phyloP scores from a whole-genome alignment of 257 asterid species.

The Galeopsis tetrahit region DNA sequence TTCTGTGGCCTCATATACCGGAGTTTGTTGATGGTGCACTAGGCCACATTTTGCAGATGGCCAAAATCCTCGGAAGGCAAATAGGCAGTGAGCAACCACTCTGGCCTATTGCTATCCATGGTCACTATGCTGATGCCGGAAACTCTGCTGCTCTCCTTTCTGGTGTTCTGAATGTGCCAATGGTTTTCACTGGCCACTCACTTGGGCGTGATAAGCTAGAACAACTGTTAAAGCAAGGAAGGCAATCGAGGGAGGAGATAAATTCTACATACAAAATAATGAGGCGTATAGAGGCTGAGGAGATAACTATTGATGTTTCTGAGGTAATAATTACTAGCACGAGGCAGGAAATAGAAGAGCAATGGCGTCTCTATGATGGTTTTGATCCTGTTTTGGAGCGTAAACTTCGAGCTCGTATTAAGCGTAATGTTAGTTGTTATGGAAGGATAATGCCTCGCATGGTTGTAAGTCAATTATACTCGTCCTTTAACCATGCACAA shows the following conservation, averaged over 20 bases:
- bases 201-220: constrained; percentile 82
- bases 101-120: constrained; percentile 82
- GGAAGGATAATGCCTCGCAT: constrained; percentile 87
- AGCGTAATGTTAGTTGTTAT: constrained; percentile 60
- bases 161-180: constrained; percentile 74
- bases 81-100: constrained; percentile 63
- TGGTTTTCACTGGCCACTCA: constrained; percentile 82
- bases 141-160: constrained; percentile 76
- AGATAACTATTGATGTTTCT: constrained; percentile 71
- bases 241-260: constrained; percentile 75
- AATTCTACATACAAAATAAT: constrained; percentile 73
- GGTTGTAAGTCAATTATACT: constrained; percentile 57
- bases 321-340: constrained; percentile 82
- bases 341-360: constrained; percentile 80
- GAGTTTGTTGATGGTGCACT: constrained; percentile 85
- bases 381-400: constrained; percentile 78
- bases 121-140: constrained; percentile 85
- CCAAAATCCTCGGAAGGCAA: constrained; percentile 77
- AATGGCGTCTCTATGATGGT: constrained; percentile 83
- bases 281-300: constrained; percentile 90
- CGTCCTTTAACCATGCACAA: background rate
- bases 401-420: constrained; percentile 73
- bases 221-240: constrained; percentile 78
- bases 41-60: constrained; percentile 66
- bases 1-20: constrained; percentile 77